These are phyloP conservation scores for Exophiala sideris DNA, from an alignment of 2,329 filamentous ascomycete genomes.

Conservation along the genomic window DNA sequence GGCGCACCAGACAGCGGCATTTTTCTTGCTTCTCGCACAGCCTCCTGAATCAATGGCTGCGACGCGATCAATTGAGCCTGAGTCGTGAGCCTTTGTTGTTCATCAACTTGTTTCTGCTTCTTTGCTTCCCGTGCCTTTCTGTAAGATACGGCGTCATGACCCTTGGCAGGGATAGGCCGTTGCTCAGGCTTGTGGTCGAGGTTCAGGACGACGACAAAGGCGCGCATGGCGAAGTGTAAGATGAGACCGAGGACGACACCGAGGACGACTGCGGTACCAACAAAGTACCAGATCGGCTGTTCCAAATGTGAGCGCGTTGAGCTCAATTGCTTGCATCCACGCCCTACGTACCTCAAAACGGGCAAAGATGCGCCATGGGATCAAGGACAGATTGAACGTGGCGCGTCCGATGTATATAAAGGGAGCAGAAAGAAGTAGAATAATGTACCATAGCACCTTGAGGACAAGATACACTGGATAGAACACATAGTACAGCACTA, in stretches of 20 bases:
- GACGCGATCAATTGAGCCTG: conserved; percentile 24
- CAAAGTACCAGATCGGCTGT: conserved; percentile 50
- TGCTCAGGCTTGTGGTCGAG: conserved; percentile 21
- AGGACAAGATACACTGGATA: conserved; percentile 38
- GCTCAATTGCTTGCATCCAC: not conserved
- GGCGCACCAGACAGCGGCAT: conserved; percentile 9
- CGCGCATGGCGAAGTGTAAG: conserved; percentile 55
- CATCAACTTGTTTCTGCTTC: conserved; percentile 22
- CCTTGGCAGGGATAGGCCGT: conserved; percentile 19
- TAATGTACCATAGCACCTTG: conserved; percentile 36
- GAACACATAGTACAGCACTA: conserved; percentile 35
- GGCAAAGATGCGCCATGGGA: conserved; percentile 51
- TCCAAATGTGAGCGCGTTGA: conserved; percentile 9
- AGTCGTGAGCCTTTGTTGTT: conserved; percentile 19
- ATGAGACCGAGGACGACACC: conserved; percentile 62
- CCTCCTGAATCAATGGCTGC: conserved; percentile 25
- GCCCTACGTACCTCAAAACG: conserved; percentile 53
- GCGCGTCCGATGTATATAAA: conserved; percentile 48
- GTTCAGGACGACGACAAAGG: conserved; percentile 50
- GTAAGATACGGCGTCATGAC: conserved; percentile 29
- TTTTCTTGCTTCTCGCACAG: conserved; percentile 21
- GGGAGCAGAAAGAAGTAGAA: conserved; percentile 44
- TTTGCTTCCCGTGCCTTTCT: conserved; percentile 27
- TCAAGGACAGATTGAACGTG: conserved; percentile 39
- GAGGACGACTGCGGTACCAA: conserved; percentile 64